phyloP scores from a whole-genome alignment of 441 rosid genomes.

The Gossypium lobatum region DNA sequence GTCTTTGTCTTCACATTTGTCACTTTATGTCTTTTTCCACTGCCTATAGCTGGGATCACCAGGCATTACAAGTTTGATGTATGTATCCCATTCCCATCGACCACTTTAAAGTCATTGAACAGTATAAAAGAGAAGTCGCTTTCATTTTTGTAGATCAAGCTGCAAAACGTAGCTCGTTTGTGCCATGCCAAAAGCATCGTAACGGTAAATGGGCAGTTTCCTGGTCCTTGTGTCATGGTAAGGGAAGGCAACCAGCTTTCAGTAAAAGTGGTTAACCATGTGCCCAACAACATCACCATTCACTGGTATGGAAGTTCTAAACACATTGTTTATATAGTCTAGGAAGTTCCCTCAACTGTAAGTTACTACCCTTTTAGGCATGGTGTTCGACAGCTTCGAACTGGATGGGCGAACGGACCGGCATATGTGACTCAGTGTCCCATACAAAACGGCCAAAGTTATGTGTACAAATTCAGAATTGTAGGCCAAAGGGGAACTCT shows the following conservation, averaged over 20 bases:
- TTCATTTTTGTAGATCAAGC: slow-evolving; percentile 13
- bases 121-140: not conserved
- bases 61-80: slow-evolving; percentile 37
- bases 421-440: slow-evolving; percentile 59
- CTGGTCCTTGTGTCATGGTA: slow-evolving; percentile 44
- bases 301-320: slow-evolving; percentile 29
- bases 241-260: slow-evolving; percentile 44
- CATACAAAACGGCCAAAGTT: slow-evolving; percentile 48
- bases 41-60: slow-evolving; percentile 30
- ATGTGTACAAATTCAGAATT: slow-evolving; percentile 45
- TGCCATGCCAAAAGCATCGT: slow-evolving; percentile 45
- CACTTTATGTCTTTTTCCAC: slow-evolving; percentile 23
- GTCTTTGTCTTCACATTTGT: slow-evolving; percentile 20
- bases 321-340: not conserved
- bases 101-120: not conserved
- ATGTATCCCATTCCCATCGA: slow-evolving; percentile 4
- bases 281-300: slow-evolving; percentile 35
- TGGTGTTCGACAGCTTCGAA: slow-evolving; percentile 39
- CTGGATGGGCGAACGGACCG: slow-evolving; percentile 62
- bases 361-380: slow-evolving; percentile 25
- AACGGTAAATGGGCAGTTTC: slow-evolving; percentile 43
- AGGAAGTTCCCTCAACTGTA: not conserved
- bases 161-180: slow-evolving; percentile 38
- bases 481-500: slow-evolving; percentile 49
- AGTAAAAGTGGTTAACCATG: slow-evolving; percentile 36